phyloP scores from a whole-genome alignment of 164 flowering plant species.

The Kingdonia uniflora region DNA sequence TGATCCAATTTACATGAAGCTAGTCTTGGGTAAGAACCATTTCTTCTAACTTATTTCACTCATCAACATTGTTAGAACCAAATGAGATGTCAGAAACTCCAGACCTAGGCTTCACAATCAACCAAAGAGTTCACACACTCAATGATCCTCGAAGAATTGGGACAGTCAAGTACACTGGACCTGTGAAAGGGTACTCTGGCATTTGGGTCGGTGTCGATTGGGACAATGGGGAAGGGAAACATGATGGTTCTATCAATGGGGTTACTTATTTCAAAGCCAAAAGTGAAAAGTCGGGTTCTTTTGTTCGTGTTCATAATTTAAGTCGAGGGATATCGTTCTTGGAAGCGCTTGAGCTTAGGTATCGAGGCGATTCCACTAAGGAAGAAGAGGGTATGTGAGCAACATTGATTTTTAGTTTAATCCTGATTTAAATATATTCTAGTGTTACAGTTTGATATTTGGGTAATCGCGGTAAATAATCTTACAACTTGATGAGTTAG shows the following conservation, averaged over 20 bases:
- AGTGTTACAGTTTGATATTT: too few relatives aligned
- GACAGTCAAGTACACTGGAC: constrained; percentile 68
- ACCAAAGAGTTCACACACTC: constrained; percentile 57
- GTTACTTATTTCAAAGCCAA: constrained; percentile 56
- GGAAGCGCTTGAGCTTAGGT: constrained; percentile 59
- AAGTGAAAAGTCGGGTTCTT: constrained; percentile 52
- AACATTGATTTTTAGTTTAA: too few relatives aligned
- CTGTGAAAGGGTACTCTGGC: constrained; percentile 60
- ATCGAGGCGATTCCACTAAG: constrained; percentile 44
- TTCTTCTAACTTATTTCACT: too few relatives aligned
- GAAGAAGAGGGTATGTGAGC: constrained; percentile 76
- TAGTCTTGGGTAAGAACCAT: too few relatives aligned
- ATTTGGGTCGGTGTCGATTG: constrained; percentile 91
- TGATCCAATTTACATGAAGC: too few relatives aligned
- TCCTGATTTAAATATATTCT: too few relatives aligned
- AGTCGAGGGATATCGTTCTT: constrained; percentile 59
- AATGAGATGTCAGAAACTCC: too few relatives aligned
- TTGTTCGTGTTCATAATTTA: constrained; percentile 54
- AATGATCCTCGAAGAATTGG: constrained; percentile 59
- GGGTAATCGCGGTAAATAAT: too few relatives aligned
- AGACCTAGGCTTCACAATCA: constrained; percentile 29
- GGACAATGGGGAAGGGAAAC: constrained; percentile 82
- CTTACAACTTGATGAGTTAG: too few relatives aligned
- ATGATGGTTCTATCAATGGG: constrained; percentile 75
- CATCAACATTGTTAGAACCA: too few relatives aligned